phyloP scores from a whole-genome alignment of 2,329 filamentous ascomycete genomes.

The Drechslerella coelobrocha region DNA sequence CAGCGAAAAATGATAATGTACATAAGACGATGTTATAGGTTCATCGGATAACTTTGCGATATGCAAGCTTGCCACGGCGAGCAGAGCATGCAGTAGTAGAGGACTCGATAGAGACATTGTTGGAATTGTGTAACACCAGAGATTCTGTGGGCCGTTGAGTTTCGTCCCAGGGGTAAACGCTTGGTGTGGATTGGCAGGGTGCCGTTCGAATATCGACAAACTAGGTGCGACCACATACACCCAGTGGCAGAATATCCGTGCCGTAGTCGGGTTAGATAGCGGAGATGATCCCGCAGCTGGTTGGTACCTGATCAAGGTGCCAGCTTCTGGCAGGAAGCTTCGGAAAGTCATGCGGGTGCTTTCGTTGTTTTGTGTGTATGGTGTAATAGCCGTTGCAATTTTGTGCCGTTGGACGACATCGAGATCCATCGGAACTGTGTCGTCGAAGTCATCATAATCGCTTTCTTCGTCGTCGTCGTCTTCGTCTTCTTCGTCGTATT shows the following conservation, averaged over 20 bases:
- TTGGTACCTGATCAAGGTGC: conserved; percentile 68
- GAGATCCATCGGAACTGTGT: conserved; percentile 55
- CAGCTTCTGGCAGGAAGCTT: conserved; percentile 61
- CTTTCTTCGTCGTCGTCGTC: conserved; percentile 61
- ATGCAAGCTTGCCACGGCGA: conserved; percentile 84
- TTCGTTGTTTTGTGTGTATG: conserved; percentile 62
- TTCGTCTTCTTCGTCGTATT: conserved; percentile 60
- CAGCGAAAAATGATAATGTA: conserved; percentile 88
- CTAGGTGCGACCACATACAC: conserved; percentile 85
- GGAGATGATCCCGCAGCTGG: conserved; percentile 73
- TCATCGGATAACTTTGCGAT: conserved; percentile 80
- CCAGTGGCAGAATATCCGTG: conserved; percentile 88
- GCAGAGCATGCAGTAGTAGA: conserved; percentile 87
- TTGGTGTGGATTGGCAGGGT: conserved; percentile 70
- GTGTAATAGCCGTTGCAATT: conserved; percentile 57
- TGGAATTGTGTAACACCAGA: conserved; percentile 79
- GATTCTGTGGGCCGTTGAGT: conserved; percentile 58
- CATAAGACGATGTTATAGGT: conserved; percentile 79
- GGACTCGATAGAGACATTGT: conserved; percentile 82
- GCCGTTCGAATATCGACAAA: conserved; percentile 85
- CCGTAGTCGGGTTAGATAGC: conserved; percentile 78
- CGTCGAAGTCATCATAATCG: conserved; percentile 56
- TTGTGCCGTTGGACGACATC: conserved; percentile 58
- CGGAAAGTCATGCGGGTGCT: conserved; percentile 62
- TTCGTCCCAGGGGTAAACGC: conserved; percentile 53